Evolutionary conservation across 1,284 basidiomycete genomes (phyloP).

Genomic region (Coniophora puteana): DNA sequence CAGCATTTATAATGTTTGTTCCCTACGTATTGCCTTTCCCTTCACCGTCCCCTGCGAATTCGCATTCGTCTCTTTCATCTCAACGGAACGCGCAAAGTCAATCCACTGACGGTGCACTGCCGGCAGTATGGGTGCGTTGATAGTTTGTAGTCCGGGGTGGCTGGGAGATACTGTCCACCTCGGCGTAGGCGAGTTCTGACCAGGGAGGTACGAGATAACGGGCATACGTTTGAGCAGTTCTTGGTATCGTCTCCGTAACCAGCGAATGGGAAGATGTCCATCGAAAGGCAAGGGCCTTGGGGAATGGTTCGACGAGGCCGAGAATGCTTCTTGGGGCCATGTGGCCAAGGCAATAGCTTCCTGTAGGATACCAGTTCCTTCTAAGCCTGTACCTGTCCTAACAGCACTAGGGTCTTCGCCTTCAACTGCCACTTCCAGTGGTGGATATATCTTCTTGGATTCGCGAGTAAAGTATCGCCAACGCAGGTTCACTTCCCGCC

Average conservation of each 20-base stretch:
- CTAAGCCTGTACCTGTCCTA: slow-evolving; percentile 33
- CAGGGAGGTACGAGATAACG: slow-evolving; percentile 38
- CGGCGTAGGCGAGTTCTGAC: slow-evolving; percentile 4
- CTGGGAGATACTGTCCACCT: no score
- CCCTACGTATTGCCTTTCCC: slow-evolving; percentile 2
- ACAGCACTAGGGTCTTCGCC: slow-evolving; percentile 5
- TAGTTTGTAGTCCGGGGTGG: no score
- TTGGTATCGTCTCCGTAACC: slow-evolving; percentile 65
- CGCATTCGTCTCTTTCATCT: no score
- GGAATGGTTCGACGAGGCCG: slow-evolving; percentile 8
- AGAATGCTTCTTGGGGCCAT: slow-evolving; percentile 10
- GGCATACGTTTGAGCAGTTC: slow-evolving; percentile 56
- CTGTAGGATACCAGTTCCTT: slow-evolving; percentile 40
- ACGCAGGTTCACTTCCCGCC: slow-evolving; percentile 69
- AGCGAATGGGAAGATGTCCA: slow-evolving; percentile 44
- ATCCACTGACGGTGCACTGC: no score
- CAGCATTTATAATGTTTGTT: not conserved
- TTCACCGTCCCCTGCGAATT: slow-evolving; percentile 6
- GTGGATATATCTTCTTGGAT: slow-evolving; percentile 52
- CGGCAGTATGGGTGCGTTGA: no score
- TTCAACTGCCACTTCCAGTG: slow-evolving; percentile 42
- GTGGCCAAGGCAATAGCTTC: slow-evolving; percentile 48
- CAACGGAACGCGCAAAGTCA: no score
- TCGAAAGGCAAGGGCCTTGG: no score
- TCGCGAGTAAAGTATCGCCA: slow-evolving; percentile 61